Conservation (phyloP, 2,329 filamentous ascomycete genomes). For the Fusarium equiseti region DNA sequence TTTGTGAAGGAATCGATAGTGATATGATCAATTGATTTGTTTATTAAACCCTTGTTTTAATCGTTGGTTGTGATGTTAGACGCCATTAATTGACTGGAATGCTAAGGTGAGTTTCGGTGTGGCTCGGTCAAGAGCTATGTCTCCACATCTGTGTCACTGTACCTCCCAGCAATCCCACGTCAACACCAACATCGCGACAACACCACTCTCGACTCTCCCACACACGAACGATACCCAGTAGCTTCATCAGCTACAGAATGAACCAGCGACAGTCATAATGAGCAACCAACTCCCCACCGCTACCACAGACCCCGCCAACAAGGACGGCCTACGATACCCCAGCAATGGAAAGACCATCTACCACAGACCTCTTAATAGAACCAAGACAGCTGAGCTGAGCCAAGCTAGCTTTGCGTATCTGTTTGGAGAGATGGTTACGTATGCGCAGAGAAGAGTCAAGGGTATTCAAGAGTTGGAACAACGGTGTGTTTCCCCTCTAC, state of each 20-base stretch:
- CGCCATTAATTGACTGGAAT: not conserved
- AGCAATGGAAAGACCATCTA: slow-evolving; percentile 98
- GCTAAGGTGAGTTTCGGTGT: slow-evolving; percentile 41
- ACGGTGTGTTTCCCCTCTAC: slow-evolving; percentile 65
- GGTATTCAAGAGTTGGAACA: slow-evolving; percentile 95
- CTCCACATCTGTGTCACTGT: slow-evolving; percentile 40
- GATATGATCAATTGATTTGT: not conserved
- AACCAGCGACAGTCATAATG: slow-evolving; percentile 54
- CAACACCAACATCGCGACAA: slow-evolving; percentile 26
- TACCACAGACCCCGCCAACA: slow-evolving; percentile 54
- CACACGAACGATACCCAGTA: not conserved
- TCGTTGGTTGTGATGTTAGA: not conserved
- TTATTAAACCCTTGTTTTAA: too few species aligned
- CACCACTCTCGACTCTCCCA: not conserved
- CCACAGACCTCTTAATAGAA: slow-evolving; percentile 92
- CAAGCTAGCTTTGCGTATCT: slow-evolving; percentile 95
- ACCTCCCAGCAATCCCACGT: slow-evolving; percentile 36
- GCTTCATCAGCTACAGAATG: slow-evolving; percentile 36
- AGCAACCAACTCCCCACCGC: slow-evolving; percentile 60
- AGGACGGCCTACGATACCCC: slow-evolving; percentile 83
- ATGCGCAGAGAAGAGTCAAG: slow-evolving; percentile 90
- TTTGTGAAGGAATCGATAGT: not conserved
- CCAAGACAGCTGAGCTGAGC: slow-evolving; percentile 88
- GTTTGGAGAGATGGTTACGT: slow-evolving; percentile 96
- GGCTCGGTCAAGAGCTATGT: slow-evolving; percentile 40